Percentiles rank a stretch among this genome's conserved stretches.
Conservation (phyloP, 495 filamentous ascomycete species). For the Pyronema omphalodes region DNA sequence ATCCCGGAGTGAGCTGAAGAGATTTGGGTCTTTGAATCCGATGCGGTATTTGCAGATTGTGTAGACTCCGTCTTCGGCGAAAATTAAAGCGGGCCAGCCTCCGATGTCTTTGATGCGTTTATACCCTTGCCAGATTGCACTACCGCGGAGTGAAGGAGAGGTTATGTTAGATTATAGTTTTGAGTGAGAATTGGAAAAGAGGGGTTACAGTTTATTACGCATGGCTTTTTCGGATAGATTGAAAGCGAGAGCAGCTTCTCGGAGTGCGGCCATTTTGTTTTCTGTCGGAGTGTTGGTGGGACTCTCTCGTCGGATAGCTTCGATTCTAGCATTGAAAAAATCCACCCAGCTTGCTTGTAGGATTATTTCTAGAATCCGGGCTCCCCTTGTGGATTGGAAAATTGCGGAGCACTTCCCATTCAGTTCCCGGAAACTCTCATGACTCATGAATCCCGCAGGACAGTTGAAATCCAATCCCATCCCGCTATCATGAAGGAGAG, state of each 20-base stretch:
- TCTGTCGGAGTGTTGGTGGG: background rate
- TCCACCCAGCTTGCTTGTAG: background rate
- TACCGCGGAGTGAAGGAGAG: too few relatives aligned
- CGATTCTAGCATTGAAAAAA: background rate
- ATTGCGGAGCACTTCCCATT: background rate
- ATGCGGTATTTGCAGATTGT: slow-evolving; percentile 27
- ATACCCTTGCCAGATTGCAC: slow-evolving; percentile 24
- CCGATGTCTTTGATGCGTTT: slow-evolving; percentile 22
- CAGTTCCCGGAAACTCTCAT: background rate
- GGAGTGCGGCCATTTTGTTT: background rate
- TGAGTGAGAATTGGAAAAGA: background rate
- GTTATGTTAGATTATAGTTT: too few relatives aligned
- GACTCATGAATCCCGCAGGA: too few relatives aligned
- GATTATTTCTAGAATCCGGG: background rate
- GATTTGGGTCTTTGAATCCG: slow-evolving; percentile 15
- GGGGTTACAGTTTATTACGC: slow-evolving; percentile 21
- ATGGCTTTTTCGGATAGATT: slow-evolving; percentile 23
- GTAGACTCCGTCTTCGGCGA: slow-evolving; percentile 26
- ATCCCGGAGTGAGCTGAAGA: slow-evolving; percentile 17
- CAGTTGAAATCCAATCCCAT: too few relatives aligned
- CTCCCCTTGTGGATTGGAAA: background rate
- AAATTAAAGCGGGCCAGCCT: slow-evolving; percentile 25
- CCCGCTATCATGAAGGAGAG: too few relatives aligned
- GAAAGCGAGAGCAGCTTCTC: background rate
- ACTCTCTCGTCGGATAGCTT: background rate